phyloP scores from a whole-genome alignment of 2,329 filamentous ascomycete genomes.

The Penicillium thymicola region DNA sequence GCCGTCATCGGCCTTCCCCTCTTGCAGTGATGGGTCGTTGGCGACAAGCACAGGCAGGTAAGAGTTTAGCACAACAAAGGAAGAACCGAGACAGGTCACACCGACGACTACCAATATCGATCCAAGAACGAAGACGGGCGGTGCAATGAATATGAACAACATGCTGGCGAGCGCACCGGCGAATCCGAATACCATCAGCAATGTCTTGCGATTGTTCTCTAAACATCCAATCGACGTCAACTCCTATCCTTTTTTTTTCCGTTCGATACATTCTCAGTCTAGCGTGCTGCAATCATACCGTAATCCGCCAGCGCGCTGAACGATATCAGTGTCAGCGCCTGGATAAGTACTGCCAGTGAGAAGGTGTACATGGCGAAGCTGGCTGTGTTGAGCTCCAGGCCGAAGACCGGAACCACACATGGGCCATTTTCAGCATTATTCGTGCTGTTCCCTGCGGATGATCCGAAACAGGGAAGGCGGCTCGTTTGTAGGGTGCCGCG shows the following conservation, averaged over 20 bases:
- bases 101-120: constrained; percentile 78
- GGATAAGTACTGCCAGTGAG: constrained; percentile 78
- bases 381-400: constrained; percentile 35
- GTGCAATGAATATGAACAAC: constrained; percentile 75
- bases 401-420: constrained; percentile 34
- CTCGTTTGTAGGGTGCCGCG: constrained; percentile 71
- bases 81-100: constrained; percentile 85
- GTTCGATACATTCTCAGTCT: background rate
- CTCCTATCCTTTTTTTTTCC: background rate
- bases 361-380: constrained; percentile 64
- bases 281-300: constrained; percentile 53
- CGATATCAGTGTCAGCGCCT: constrained; percentile 82
- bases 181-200: constrained; percentile 77
- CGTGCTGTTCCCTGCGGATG: constrained; percentile 25
- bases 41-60: constrained; percentile 84
- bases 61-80: constrained; percentile 87
- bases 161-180: constrained; percentile 76
- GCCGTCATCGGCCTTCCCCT: constrained; percentile 16
- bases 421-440: constrained; percentile 22
- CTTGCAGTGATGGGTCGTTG: constrained; percentile 62
- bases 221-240: constrained; percentile 1
- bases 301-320: constrained; percentile 65
- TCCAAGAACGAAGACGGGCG: constrained; percentile 72
- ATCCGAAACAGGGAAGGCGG: constrained; percentile 31
- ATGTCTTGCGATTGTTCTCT: constrained; percentile 66